Evolutionary conservation across 2,329 filamentous ascomycete species (phyloP).

Genomic region (Raffaelea albimanens): DNA sequence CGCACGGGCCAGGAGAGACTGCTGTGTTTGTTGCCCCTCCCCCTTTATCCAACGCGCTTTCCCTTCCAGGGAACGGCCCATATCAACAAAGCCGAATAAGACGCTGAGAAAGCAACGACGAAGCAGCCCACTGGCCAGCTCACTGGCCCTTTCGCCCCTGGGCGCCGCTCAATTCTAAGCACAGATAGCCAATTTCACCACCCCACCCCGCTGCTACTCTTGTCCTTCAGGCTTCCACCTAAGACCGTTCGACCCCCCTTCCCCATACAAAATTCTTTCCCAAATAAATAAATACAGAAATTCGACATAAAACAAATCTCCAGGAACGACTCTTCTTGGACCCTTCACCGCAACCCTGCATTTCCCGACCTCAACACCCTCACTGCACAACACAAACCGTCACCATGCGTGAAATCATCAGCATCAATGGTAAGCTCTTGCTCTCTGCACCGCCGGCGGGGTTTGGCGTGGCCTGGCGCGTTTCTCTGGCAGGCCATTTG

Average conservation of each 20-base stretch:
- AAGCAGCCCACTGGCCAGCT: too few relatives aligned
- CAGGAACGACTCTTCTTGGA: slow-evolving; percentile 4
- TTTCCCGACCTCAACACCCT: background rate
- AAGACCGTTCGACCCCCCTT: slow-evolving; percentile 6
- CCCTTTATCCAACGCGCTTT: background rate
- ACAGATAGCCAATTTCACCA: slow-evolving; percentile 3
- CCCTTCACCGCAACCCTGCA: background rate
- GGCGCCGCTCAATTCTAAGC: background rate
- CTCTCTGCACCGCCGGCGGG: slow-evolving; percentile 12
- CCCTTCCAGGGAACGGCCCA: background rate
- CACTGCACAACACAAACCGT: slow-evolving; percentile 12
- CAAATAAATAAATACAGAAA: slow-evolving; percentile 8
- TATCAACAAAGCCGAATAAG: slow-evolving; percentile 14
- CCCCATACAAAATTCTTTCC: slow-evolving; percentile 8
- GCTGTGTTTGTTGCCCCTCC: background rate
- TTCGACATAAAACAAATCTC: slow-evolving; percentile 5
- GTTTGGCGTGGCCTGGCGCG: slow-evolving; percentile 13
- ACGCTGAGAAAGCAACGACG: background rate
- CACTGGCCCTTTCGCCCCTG: background rate
- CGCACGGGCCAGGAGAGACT: background rate
- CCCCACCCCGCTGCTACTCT: slow-evolving; percentile 4
- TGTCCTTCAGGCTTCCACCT: slow-evolving; percentile 6
- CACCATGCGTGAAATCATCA: slow-evolving; percentile 99
- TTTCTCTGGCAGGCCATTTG: background rate
- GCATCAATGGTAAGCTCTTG: slow-evolving; percentile 77